phyloP scores from a whole-genome alignment of 306 rosid genomes.

The Calophaca sinica region DNA sequence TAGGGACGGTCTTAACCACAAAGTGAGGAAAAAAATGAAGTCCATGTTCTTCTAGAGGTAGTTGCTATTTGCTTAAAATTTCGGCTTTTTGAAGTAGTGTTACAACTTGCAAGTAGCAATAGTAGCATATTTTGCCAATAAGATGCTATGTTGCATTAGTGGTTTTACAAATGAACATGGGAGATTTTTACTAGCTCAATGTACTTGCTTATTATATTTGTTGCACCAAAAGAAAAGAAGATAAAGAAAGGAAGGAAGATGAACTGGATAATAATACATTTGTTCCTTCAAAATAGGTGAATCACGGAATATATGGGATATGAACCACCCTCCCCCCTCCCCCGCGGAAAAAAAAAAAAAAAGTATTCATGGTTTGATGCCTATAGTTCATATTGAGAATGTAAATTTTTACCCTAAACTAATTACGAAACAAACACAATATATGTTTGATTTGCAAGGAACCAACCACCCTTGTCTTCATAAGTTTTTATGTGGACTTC shows the following conservation, averaged over 20 bases:
- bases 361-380: too few species aligned
- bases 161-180: constrained; percentile 10
- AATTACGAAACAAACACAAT: too few species aligned
- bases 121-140: constrained; percentile 44
- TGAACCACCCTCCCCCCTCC: too few species aligned
- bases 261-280: neutral
- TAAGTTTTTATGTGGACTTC: too few species aligned
- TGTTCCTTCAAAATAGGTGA: constrained; percentile 14
- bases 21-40: constrained; percentile 58
- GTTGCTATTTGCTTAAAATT: constrained; percentile 9
- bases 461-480: too few species aligned
- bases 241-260: neutral
- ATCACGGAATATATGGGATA: neutral
- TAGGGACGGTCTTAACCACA: constrained; percentile 52
- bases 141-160: constrained; percentile 37
- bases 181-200: constrained; percentile 23
- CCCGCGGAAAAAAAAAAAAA: too few species aligned
- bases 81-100: constrained; percentile 29
- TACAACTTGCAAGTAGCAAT: constrained; percentile 38
- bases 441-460: too few species aligned
- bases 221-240: neutral
- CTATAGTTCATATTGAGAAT: too few species aligned
- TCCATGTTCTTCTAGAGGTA: constrained; percentile 1
- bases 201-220: neutral
- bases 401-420: too few species aligned